Evolutionary conservation across 345 rosid species (phyloP).

Genomic region (Salix koriyanagi): DNA sequence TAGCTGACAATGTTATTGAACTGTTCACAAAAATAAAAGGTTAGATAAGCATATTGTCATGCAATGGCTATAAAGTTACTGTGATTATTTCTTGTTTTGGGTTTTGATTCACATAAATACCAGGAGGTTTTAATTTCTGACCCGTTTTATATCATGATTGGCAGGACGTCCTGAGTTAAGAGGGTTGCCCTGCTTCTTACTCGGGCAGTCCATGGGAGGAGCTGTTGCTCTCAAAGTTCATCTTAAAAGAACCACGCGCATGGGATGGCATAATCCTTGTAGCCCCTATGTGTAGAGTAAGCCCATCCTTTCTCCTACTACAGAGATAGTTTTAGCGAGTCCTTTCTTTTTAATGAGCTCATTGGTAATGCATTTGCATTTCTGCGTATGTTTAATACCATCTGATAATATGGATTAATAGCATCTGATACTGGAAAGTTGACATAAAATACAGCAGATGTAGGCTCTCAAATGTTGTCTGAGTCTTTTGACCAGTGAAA

Average conservation of each 20-base stretch:
- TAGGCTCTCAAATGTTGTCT: too few relatives aligned
- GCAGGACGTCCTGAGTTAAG: slow-evolving; percentile 64
- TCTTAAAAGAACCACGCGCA: slow-evolving; percentile 64
- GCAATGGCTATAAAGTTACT: background rate
- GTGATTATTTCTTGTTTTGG: background rate
- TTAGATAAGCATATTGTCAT: slow-evolving; percentile 7
- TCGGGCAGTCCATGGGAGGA: slow-evolving; percentile 99
- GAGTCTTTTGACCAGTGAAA: background rate
- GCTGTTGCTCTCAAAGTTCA: slow-evolving; percentile 80
- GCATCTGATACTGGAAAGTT: background rate
- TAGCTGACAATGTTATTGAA: slow-evolving; percentile 69
- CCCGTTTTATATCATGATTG: slow-evolving; percentile 6
- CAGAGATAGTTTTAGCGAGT: background rate
- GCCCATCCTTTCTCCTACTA: slow-evolving; percentile 8
- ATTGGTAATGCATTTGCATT: background rate
- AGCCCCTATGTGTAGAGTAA: slow-evolving; percentile 97
- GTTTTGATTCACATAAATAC: background rate
- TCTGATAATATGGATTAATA: background rate
- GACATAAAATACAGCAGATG: background rate
- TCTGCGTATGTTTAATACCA: background rate
- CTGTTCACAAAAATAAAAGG: slow-evolving; percentile 75
- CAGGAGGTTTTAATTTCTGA: background rate
- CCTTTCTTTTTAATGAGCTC: background rate
- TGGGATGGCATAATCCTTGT: slow-evolving; percentile 94
- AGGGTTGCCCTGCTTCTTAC: slow-evolving; percentile 64